phyloP scores from a whole-genome alignment of 2,329 filamentous ascomycete genomes.

The Pseudohalonectria lignicola region DNA sequence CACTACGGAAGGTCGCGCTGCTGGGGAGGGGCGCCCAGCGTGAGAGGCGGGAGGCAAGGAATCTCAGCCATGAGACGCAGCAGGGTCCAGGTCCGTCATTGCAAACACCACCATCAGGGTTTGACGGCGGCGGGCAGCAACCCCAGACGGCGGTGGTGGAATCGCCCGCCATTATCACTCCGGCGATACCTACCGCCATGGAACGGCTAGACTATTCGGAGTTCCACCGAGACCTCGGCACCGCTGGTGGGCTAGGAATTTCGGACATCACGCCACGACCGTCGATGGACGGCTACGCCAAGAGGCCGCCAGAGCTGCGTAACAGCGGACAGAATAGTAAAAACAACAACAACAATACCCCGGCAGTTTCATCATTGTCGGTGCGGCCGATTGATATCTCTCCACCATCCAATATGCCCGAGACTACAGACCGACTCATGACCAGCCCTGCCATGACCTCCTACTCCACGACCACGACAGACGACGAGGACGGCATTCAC shows the following conservation, averaged over 20 bases:
- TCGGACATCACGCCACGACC: constrained; percentile 33
- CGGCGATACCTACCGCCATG: not conserved
- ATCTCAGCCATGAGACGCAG: constrained; percentile 7
- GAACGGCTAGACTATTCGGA: constrained; percentile 4
- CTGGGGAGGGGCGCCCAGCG: constrained; percentile 62
- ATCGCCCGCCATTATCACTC: not conserved
- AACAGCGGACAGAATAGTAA: no score
- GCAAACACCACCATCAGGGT: no score
- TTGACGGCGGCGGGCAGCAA: not conserved
- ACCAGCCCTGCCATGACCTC: constrained; percentile 41
- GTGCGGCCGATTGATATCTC: constrained; percentile 4
- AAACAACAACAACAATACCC: no score
- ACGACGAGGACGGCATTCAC: constrained; percentile 69
- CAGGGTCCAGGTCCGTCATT: not conserved
- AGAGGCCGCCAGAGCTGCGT: no score
- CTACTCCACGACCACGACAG: constrained; percentile 70
- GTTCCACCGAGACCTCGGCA: no score
- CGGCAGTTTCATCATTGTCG: constrained; percentile 4
- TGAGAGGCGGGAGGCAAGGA: constrained; percentile 35
- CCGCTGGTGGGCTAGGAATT: constrained; percentile 33
- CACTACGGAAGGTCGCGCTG: constrained; percentile 76
- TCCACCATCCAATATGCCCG: constrained; percentile 1
- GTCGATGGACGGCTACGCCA: constrained; percentile 33
- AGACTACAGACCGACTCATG: constrained; percentile 11
- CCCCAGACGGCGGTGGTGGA: not conserved